These are phyloP conservation scores for Cercospora zeina DNA, from an alignment of 2,329 filamentous ascomycete species.

Conservation along the genomic window DNA sequence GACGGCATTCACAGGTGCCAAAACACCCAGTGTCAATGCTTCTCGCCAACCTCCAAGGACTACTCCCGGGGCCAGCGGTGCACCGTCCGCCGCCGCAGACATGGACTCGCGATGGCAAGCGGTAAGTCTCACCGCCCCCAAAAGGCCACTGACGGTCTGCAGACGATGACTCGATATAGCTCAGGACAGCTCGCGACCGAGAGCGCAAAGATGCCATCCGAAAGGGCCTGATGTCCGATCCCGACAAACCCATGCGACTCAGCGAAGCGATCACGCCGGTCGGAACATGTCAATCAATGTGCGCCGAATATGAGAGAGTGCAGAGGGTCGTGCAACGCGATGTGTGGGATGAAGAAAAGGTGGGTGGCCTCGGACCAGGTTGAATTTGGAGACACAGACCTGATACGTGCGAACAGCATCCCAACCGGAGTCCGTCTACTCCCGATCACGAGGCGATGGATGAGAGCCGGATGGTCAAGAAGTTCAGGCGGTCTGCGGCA, in stretches of 20 bases:
- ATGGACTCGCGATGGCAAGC: conserved; percentile 30
- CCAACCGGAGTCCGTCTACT: conserved; percentile 30
- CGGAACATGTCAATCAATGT: conserved; percentile 65
- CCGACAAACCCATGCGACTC: conserved; percentile 60
- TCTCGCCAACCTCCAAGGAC: conserved; percentile 8
- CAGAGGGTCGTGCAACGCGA: conserved; percentile 63
- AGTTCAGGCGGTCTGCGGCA: conserved; percentile 62
- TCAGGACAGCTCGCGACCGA: conserved; percentile 52
- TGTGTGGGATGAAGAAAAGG: conserved; percentile 61
- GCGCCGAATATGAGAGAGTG: conserved; percentile 63
- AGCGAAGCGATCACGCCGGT: conserved; percentile 62
- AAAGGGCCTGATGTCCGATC: conserved; percentile 58
- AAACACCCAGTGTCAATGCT: conserved; percentile 12
- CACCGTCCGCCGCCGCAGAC: conserved; percentile 21
- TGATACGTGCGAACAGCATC: conserved; percentile 37
- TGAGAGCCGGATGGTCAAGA: conserved; percentile 62
- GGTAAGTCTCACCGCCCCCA: conserved; percentile 24
- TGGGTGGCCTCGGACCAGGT: conserved; percentile 39
- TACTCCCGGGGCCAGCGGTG: conserved; percentile 7
- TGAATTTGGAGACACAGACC: conserved; percentile 27
- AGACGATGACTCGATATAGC: conserved; percentile 40
- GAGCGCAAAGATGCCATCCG: conserved; percentile 55
- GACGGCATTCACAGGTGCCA: conserved; percentile 5
- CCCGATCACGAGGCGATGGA: conserved; percentile 44
- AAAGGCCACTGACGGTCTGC: conserved; percentile 31